Evolutionary conservation across 2,329 filamentous ascomycete species (phyloP).

Genomic region (Colletotrichum sp.): DNA sequence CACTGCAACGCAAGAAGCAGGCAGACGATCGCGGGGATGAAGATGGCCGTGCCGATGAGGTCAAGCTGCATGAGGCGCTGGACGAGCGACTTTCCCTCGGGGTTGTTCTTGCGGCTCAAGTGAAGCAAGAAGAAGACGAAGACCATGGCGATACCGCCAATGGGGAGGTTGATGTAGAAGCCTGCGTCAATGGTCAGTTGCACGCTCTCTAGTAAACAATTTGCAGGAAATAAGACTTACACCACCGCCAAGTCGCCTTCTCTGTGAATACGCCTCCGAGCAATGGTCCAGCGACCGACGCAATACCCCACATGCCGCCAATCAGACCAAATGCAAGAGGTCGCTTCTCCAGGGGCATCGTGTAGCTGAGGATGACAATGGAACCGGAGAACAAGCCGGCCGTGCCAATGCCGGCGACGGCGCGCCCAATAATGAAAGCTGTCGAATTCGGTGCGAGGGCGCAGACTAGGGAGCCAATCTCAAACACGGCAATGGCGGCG

Average conservation of each 20-base stretch:
- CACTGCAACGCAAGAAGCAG: constrained; percentile 62
- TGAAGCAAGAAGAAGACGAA: constrained; percentile 50
- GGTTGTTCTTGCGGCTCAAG: constrained; percentile 36
- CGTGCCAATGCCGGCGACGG: constrained; percentile 56
- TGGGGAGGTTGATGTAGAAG: constrained; percentile 51
- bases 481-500: constrained; percentile 45
- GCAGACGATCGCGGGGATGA: constrained; percentile 57
- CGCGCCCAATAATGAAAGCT: constrained; percentile 57
- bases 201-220: background rate
- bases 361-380: constrained; percentile 51
- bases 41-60: constrained; percentile 57
- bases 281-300: constrained; percentile 54
- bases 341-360: constrained; percentile 57
- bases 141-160: constrained; percentile 51
- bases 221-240: constrained; percentile 19
- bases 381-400: constrained; percentile 57
- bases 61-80: constrained; percentile 52
- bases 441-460: constrained; percentile 50
- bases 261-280: constrained; percentile 57
- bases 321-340: constrained; percentile 60
- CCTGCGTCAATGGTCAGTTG: background rate
- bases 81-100: constrained; percentile 34
- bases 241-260: constrained; percentile 57
- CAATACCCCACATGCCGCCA: constrained; percentile 62
- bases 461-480: constrained; percentile 47